Conservation (phyloP, 169 alveolate species). For the Plasmodium gaboni region DNA sequence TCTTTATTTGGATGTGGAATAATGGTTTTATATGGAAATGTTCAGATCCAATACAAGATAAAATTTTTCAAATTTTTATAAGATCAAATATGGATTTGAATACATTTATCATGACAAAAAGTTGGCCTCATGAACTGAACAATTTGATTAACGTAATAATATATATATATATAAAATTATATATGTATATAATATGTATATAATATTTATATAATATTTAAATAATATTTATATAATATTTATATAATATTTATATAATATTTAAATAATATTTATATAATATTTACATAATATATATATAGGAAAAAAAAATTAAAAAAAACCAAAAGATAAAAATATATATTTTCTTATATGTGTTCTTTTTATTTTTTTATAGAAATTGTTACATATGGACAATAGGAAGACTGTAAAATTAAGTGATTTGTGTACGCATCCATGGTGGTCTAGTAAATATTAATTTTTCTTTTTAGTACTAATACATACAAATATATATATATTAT, state of each 20-base stretch:
- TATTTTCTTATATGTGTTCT: neutral
- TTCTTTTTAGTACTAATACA: too few species aligned
- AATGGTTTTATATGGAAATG: conserved; percentile 87
- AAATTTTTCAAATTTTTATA: conserved; percentile 47
- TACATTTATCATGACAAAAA: conserved; percentile 36
- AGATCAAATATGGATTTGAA: conserved; percentile 47
- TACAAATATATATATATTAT: too few species aligned
- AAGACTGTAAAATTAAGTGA: conserved; percentile 47
- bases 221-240: neutral
- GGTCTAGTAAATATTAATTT: conserved; percentile 37
- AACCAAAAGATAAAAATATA: neutral
- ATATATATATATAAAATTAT: neutral
- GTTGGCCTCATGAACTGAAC: conserved; percentile 49
- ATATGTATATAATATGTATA: neutral
- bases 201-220: neutral
- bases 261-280: neutral
- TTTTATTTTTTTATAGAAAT: conserved; percentile 13
- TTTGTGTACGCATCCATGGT: conserved; percentile 55
- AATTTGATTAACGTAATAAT: conserved; percentile 25
- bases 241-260: neutral
- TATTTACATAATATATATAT: neutral
- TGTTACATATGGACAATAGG: conserved; percentile 35
- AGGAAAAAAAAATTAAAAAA: neutral
- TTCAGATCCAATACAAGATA: conserved; percentile 85
- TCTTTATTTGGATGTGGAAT: conserved; percentile 87